These are phyloP conservation scores for Fomitopsis schrenkii DNA, from an alignment of 1,284 basidiomycete genomes.

Conservation along the genomic window DNA sequence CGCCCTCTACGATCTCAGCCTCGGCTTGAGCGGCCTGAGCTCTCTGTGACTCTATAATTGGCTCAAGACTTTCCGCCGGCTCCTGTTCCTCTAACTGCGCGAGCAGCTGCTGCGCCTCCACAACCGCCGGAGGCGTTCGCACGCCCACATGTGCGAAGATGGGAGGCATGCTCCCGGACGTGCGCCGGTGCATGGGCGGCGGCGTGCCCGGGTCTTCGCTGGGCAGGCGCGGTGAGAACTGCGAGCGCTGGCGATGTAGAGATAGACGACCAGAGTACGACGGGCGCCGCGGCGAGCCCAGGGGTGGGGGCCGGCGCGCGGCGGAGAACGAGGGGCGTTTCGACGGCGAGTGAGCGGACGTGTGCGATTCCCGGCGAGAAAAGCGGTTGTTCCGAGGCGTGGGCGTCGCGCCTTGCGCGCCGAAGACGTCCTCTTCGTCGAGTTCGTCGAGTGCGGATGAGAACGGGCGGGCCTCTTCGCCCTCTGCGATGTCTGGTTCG, in stretches of 20 bases:
- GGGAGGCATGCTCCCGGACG: conserved; percentile 56
- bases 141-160: conserved; percentile 82
- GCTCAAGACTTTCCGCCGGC: conserved; percentile 38
- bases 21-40: conserved; percentile 16
- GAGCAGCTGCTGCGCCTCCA: conserved; percentile 61
- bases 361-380: conserved; percentile 16
- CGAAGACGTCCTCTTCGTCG: conserved; percentile 27
- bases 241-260: conserved; percentile 15
- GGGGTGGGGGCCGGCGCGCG: conserved; percentile 8
- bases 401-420: conserved; percentile 13
- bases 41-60: conserved; percentile 48
- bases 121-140: conserved; percentile 62
- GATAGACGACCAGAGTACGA: conserved; percentile 16
- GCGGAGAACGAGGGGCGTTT: conserved; percentile 14
- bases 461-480: conserved; percentile 8
- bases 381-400: conserved; percentile 21
- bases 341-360: conserved; percentile 2
- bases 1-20: conserved; percentile 33
- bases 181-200: conserved; percentile 35
- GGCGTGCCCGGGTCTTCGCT: conserved; percentile 5
- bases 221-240: conserved; percentile 6
- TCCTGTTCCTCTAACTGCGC: conserved; percentile 36
- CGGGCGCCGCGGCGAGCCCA: conserved; percentile 19
- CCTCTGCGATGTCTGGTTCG: conserved; percentile 14
- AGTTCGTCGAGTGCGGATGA: conserved; percentile 23